A percentile compares a stretch with the other conserved stretches of the same genome.
These are phyloP conservation scores for Gossypium stocksii DNA, from an alignment of 345 rosid species.

Conservation along the genomic window DNA sequence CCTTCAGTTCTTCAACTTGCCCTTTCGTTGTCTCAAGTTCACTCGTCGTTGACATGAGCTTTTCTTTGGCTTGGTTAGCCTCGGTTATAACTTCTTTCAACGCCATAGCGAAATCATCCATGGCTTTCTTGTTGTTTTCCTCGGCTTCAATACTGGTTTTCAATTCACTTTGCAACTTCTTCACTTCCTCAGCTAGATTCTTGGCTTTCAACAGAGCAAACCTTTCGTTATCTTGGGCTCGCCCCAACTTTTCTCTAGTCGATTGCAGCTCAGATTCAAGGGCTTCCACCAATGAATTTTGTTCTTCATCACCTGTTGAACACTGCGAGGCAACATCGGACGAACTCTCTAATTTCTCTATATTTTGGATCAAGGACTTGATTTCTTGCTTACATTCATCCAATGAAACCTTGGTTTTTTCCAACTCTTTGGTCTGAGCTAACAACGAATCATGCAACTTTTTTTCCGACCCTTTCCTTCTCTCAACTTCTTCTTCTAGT, in stretches of 20 bases:
- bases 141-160: conserved; percentile 54
- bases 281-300: conserved; percentile 11
- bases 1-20: conserved; percentile 33
- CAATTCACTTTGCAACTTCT: conserved; percentile 39
- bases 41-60: conserved; percentile 33
- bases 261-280: conserved; percentile 38
- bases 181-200: conserved; percentile 32
- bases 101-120: conserved; percentile 80
- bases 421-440: conserved; percentile 37
- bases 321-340: conserved; percentile 20
- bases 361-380: conserved; percentile 28
- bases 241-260: conserved; percentile 22
- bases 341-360: conserved; percentile 22
- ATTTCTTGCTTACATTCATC: conserved; percentile 49
- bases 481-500: conserved; percentile 44
- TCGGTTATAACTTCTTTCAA: conserved; percentile 75
- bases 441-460: conserved; percentile 33
- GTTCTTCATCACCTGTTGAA: conserved; percentile 18
- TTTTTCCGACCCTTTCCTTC: conserved; percentile 34
- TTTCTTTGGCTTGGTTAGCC: conserved; percentile 44
- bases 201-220: conserved; percentile 23
- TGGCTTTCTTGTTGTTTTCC: conserved; percentile 69
- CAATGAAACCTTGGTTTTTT: conserved; percentile 38
- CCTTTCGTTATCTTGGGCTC: conserved; percentile 33
- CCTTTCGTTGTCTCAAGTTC: conserved; percentile 39